Percentiles rank a stretch among this genome's conserved stretches.
Conservation (phyloP, 371 early-diverging fungal genomes). For the Sporodiniella umbellata region DNA sequence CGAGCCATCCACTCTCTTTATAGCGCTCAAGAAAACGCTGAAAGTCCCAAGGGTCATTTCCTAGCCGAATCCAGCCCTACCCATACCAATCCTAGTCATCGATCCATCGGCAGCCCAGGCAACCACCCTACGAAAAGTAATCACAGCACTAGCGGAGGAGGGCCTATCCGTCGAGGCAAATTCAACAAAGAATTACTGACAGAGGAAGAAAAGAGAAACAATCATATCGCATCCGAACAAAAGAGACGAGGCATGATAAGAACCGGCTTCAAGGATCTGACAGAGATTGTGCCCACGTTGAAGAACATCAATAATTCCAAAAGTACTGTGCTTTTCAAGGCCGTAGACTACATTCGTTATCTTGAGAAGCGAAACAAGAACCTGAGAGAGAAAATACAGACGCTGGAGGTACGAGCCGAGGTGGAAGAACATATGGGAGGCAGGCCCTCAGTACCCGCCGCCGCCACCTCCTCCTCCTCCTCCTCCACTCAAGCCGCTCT, state of each 20-base stretch:
- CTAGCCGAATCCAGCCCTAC: no score
- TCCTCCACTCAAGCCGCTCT: constrained; percentile 33
- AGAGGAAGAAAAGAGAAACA: constrained; percentile 80
- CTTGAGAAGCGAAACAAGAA: constrained; percentile 48
- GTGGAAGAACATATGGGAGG: constrained; percentile 24
- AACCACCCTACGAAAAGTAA: constrained; percentile 3
- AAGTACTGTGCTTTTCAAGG: constrained; percentile 49
- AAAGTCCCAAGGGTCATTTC: neutral
- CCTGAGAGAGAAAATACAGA: constrained; percentile 51
- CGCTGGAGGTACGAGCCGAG: constrained; percentile 50
- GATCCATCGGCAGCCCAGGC: neutral
- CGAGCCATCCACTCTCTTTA: no score
- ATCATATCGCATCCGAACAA: constrained; percentile 89
- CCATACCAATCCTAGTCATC: neutral
- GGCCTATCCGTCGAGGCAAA: constrained; percentile 24
- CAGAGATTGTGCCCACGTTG: constrained; percentile 75
- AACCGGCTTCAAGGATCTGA: constrained; percentile 75
- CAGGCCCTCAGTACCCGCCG: neutral
- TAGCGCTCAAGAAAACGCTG: constrained; percentile 1
- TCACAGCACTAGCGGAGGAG: constrained; percentile 3
- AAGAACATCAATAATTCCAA: constrained; percentile 52
- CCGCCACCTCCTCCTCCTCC: no score
- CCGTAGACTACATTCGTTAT: constrained; percentile 43
- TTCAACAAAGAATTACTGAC: constrained; percentile 70
- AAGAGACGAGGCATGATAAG: constrained; percentile 83